phyloP scores from a whole-genome alignment of 352 stramenopile species.

The Hyaloperonospora brassicae region DNA sequence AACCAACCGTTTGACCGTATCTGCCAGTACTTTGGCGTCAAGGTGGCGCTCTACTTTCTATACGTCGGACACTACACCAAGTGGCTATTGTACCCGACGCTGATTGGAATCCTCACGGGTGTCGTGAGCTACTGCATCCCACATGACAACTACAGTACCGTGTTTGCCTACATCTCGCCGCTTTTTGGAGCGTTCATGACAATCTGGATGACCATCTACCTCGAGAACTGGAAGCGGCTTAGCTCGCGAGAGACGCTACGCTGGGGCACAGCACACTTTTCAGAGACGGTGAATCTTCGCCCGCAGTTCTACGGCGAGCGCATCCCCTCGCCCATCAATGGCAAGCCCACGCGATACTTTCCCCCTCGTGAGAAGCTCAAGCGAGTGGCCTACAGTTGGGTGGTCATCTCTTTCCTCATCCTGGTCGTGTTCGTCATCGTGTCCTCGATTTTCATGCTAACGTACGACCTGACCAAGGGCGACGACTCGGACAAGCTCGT shows the following conservation, averaged over 20 bases:
- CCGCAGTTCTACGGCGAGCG: conserved; percentile 69
- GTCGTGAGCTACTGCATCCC: conserved; percentile 58
- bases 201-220: conserved; percentile 85
- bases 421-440: conserved; percentile 68
- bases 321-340: conserved; percentile 72
- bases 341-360: conserved; percentile 59
- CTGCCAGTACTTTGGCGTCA: conserved; percentile 80
- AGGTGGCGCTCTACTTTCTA: conserved; percentile 96
- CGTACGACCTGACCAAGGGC: conserved; percentile 64
- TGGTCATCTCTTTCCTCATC: conserved; percentile 72
- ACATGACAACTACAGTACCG: conserved; percentile 35
- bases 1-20: conserved; percentile 74
- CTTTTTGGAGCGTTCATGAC: conserved; percentile 83
- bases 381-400: conserved; percentile 66
- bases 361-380: conserved; percentile 57
- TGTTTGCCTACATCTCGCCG: conserved; percentile 72
- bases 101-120: conserved; percentile 87
- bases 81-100: conserved; percentile 90
- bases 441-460: conserved; percentile 69
- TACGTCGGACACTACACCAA: conserved; percentile 95
- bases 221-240: conserved; percentile 87
- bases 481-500: conserved; percentile 47
- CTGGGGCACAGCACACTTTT: conserved; percentile 80
- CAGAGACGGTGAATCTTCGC: conserved; percentile 54
- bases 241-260: conserved; percentile 68